Base-by-base conservation (phyloP, 2,329 filamentous ascomycete species). In the Cercospora beticola region DNA sequence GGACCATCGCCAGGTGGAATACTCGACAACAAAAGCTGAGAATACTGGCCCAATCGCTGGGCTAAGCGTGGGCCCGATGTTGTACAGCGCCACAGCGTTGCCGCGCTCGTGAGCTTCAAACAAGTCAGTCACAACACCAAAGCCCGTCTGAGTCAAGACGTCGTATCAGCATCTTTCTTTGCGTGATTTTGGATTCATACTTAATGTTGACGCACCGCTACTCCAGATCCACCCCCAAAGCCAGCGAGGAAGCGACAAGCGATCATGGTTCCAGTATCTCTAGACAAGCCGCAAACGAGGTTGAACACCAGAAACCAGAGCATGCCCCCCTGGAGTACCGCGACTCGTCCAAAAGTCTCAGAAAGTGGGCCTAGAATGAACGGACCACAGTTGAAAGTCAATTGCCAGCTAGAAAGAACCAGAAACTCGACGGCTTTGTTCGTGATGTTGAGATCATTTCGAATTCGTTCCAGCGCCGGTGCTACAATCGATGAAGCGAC, bases 181-280 rank as follows among this genome's bases (percentile, higher is more conserved):
- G 36, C 36, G 12, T 40, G 5, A 40, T n/a, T 0, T 7, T 54
- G 6, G 18, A 23, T n/a, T n/a, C n/a, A n/a, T n/a, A n/a, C n/a
- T n/a, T n/a, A n/a, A n/a, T n/a, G n/a, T n/a, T n/a, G n/a, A n/a
- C 83, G 82, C 5, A 83, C 76, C 0, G 81, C 82, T 2, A 84
- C 30, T 71, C 76, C 71, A 10, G 68, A 66, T 12, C 74, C 70
- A 7, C 76, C 77, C 33, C 69, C 79, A 14, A 76, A 70, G 7
- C 77, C 77, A 6, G 72, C 73, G 2, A 79, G 59, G 62, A 79
- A 77, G 3, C 77, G 75, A 43, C 78, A 78, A 6, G 60, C 70
- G 21, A 78, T 73, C 5, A 79, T 67, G 62, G 70, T 71, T 9
- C 60, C 65, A 67, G 77, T 74, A 43, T 72, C 74, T 8, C 64